These are phyloP conservation scores for Emergomyces orientalis DNA, from an alignment of 2,329 filamentous ascomycete species.

Conservation along the genomic window DNA sequence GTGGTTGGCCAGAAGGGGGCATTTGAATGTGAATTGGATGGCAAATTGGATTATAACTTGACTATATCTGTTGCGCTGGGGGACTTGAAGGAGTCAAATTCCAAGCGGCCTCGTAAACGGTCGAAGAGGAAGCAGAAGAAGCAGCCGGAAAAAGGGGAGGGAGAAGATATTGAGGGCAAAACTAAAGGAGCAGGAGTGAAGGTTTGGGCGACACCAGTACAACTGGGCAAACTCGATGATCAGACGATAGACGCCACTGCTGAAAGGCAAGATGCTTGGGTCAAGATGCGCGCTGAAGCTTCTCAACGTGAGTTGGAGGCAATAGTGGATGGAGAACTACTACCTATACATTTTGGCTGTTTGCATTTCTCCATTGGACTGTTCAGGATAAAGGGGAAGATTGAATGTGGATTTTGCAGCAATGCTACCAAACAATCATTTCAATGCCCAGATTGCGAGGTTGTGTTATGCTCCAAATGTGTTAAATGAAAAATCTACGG, in stretches of 20 bases:
- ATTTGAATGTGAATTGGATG: background rate
- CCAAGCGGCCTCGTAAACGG: background rate
- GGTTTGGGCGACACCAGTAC: background rate
- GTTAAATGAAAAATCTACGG: background rate
- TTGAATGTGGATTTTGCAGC: background rate
- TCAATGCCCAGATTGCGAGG: constrained; percentile 2
- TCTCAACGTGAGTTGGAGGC: background rate
- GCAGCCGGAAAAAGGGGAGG: background rate
- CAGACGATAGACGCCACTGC: background rate
- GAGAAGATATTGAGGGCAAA: background rate
- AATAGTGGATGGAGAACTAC: background rate
- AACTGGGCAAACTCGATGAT: background rate
- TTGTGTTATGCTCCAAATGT: background rate
- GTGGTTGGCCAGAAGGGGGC: background rate
- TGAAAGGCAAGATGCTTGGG: background rate
- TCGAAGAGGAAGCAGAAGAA: background rate
- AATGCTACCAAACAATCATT: background rate
- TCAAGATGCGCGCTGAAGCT: background rate
- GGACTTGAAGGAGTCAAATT: background rate
- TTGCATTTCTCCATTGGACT: background rate
- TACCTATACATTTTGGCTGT: background rate
- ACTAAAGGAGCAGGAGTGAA: background rate
- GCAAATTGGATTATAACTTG: background rate
- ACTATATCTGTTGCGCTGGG: no score
- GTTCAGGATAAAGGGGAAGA: background rate